Conservation (phyloP, 805 yeast genomes). For the Saccharomyces eubayanus region DNA sequence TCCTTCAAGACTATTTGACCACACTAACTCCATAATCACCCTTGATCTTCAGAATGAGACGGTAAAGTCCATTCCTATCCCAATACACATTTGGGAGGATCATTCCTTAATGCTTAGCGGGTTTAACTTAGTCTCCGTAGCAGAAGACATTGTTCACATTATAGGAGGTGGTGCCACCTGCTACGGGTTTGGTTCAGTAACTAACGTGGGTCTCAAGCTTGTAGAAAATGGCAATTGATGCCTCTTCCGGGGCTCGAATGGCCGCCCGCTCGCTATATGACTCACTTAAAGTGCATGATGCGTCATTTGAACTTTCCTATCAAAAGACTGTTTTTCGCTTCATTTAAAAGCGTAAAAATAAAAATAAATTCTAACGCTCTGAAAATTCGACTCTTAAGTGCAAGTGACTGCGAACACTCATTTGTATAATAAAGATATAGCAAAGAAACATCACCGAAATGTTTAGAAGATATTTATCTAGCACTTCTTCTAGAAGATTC, state of each 20-base stretch:
- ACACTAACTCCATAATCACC: slow-evolving; percentile 32
- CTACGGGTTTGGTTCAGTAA: slow-evolving; percentile 64
- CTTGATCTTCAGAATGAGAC: slow-evolving; percentile 19
- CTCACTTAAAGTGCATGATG: slow-evolving; percentile 10
- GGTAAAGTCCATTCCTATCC: slow-evolving; percentile 26
- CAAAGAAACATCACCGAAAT: slow-evolving; percentile 1
- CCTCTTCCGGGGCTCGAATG: not conserved
- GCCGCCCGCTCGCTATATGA: slow-evolving; percentile 10
- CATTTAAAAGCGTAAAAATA: not conserved
- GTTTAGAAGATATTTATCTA: slow-evolving; percentile 17
- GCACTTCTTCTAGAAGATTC: slow-evolving; percentile 8
- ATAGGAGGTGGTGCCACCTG: slow-evolving; percentile 77
- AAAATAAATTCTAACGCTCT: not conserved
- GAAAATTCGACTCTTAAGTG: slow-evolving; percentile 13
- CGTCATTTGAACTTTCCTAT: not conserved
- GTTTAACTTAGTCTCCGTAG: slow-evolving; percentile 32
- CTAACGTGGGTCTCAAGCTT: slow-evolving; percentile 27
- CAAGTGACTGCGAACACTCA: slow-evolving; percentile 12
- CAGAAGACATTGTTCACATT: slow-evolving; percentile 21
- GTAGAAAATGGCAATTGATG: not conserved
- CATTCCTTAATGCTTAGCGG: slow-evolving; percentile 43
- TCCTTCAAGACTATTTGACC: slow-evolving; percentile 29
- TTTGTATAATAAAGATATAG: not conserved
- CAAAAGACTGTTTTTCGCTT: not conserved
- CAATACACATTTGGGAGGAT: slow-evolving; percentile 32